Base-by-base conservation (phyloP, 805 yeast species). In the Martiniozyma abietophila region DNA sequence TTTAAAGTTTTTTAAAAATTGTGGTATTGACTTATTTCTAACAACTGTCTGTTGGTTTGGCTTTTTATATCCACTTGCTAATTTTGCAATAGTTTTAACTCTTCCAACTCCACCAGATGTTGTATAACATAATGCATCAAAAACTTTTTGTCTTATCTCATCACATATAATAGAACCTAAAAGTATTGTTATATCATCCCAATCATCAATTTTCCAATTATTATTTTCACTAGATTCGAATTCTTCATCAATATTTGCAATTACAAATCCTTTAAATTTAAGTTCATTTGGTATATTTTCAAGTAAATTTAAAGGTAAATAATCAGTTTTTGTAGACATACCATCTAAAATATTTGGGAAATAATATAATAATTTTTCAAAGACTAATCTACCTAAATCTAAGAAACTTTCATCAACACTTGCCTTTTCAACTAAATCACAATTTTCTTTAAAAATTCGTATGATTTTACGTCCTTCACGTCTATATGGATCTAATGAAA, bases 371-470 rank as follows among this genome's bases (percentile, higher is more conserved):
- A 76, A 54, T 32, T 51, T 58, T 2, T 52, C 39, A 45, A 71
- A 67, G 0, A 84, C 71, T 17, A 71, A 45, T 25, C 80, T 61
- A 0, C 96, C 95, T 26, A 92, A 54, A 57, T 92, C 96, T 45
- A 92, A 44, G 51, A 80, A 92, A 31, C 86, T 77, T 58, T 92
- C 98, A 58, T 92, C 98, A 14, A 88, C 92, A 58, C 96, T 85
- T 0, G 96, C 97, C 58, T 88, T 88, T 54, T 92, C 95, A 1
- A 85, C 84, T 11, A 67, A 46, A 38, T 74, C 79, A 50, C 89
- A 82, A 39, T 67, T 63, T 6, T 60, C 52, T 36, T 69, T 69
- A 47, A 92, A 68, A 0, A 89, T 59, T 23, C 71, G 63, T 50
- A 85, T 64, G 39, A 92, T 77, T 54, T 80, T 82, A 12, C 95